These are phyloP conservation scores for Floccularia luteovirens DNA, from an alignment of 768 basidiomycete genomes.

Conservation along the genomic window DNA sequence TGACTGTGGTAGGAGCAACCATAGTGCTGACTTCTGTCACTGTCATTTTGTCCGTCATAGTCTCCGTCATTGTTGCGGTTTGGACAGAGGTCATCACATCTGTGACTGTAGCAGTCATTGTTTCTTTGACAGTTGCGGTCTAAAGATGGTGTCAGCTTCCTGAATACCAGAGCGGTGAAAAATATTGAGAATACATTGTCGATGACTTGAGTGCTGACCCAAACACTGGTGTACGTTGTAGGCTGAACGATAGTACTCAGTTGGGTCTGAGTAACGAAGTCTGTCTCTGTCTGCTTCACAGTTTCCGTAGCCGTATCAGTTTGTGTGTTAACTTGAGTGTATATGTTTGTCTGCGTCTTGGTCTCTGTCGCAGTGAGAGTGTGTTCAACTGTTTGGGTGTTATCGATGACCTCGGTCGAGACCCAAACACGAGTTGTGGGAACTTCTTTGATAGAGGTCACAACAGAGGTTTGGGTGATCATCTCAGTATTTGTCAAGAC, in stretches of 20 bases:
- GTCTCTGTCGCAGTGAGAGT: conserved; percentile 61
- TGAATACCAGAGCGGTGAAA: not conserved
- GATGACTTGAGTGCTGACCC: conserved; percentile 46
- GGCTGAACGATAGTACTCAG: conserved; percentile 45
- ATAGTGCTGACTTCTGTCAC: conserved; percentile 44
- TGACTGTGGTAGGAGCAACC: conserved; percentile 51
- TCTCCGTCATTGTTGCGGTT: conserved; percentile 49
- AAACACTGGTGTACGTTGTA: conserved; percentile 48
- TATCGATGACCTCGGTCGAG: conserved; percentile 58
- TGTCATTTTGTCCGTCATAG: conserved; percentile 44
- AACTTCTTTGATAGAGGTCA: conserved; percentile 44
- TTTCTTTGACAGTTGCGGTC: conserved; percentile 52
- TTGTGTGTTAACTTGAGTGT: conserved; percentile 40
- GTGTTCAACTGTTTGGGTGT: conserved; percentile 45
- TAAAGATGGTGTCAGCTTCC: conserved; percentile 12
- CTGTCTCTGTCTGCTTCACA: conserved; percentile 44
- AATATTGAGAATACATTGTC: conserved; percentile 41
- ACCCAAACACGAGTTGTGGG: conserved; percentile 63
- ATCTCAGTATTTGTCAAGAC: conserved; percentile 8
- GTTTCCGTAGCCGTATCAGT: conserved; percentile 42
- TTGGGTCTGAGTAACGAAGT: conserved; percentile 48
- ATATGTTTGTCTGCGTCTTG: conserved; percentile 44
- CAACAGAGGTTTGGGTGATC: conserved; percentile 30
- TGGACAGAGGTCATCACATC: conserved; percentile 45
- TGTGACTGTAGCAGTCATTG: conserved; percentile 40